A percentile compares a stretch with the other conserved stretches of the same genome.
Evolutionary conservation across 805 yeast genomes (phyloP).

Genomic region (Candida michaelii): DNA sequence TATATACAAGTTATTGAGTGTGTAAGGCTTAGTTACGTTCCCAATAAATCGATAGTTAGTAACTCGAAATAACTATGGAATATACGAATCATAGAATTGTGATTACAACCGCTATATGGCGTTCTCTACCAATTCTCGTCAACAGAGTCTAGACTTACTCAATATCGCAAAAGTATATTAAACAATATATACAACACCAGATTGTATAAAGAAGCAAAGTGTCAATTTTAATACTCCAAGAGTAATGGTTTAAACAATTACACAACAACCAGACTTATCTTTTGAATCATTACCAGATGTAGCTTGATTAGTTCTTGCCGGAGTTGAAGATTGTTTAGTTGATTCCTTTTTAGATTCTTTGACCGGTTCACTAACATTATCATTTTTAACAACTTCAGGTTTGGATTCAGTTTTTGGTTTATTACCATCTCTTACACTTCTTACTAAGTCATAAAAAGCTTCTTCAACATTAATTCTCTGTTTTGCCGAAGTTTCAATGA

Average conservation of each 20-base stretch:
- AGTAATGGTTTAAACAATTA: constrained; percentile 25
- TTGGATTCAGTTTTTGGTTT: constrained; percentile 1
- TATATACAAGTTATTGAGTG: no score
- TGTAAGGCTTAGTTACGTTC: no score
- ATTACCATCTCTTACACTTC: constrained; percentile 45
- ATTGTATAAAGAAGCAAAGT: constrained; percentile 8
- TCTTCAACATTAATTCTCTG: constrained; percentile 87
- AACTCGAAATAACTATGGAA: no score
- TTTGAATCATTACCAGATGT: constrained; percentile 21
- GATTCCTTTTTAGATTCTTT: constrained; percentile 9
- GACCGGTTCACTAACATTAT: constrained; percentile 10
- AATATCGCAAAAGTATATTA: constrained; percentile 7
- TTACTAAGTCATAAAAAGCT: constrained; percentile 69
- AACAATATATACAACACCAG: constrained; percentile 13
- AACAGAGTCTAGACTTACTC: neutral
- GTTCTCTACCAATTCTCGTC: no score
- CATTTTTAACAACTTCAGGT: constrained; percentile 2
- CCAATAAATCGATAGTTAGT: no score
- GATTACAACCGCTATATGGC: no score
- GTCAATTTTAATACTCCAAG: neutral
- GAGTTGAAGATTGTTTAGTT: constrained; percentile 10
- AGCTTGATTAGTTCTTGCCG: constrained; percentile 13
- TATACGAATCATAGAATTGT: no score
- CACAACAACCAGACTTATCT: constrained; percentile 39
- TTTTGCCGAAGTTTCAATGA: constrained; percentile 92